Evolutionary conservation across 2,329 filamentous ascomycete genomes (phyloP).

Genomic region (Colletotrichum trifolii): DNA sequence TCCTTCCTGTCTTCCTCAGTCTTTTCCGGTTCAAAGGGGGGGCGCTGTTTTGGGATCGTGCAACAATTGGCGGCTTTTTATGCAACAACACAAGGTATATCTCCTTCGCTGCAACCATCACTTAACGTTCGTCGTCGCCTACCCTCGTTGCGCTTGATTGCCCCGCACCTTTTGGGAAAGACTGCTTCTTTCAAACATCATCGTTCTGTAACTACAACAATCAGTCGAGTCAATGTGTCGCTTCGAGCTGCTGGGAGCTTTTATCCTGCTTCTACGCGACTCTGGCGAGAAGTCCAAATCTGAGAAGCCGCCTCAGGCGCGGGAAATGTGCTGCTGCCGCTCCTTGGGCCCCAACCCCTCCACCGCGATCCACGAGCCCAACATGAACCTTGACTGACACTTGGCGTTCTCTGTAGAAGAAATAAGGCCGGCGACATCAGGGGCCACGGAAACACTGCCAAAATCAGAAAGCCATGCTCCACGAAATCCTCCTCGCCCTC

Average conservation of each 20-base stretch:
- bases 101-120: constrained; percentile 8
- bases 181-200: constrained; percentile 1
- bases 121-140: constrained; percentile 1
- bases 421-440: constrained; percentile 4
- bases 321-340: constrained; percentile 20
- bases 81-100: constrained; percentile 21
- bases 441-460: constrained; percentile 14
- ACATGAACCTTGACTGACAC: constrained; percentile 11
- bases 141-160: background rate
- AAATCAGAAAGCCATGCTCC: constrained; percentile 75
- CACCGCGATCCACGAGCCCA: background rate
- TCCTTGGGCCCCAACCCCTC: constrained; percentile 34
- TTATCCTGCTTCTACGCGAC: constrained; percentile 60
- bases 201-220: background rate
- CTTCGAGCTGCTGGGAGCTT: constrained; percentile 62
- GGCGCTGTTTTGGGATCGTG: constrained; percentile 6
- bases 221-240: constrained; percentile 58
- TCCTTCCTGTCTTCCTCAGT: constrained; percentile 9
- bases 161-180: constrained; percentile 9
- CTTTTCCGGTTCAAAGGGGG: background rate
- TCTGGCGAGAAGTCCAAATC: constrained; percentile 53
- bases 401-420: background rate
- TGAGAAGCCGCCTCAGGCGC: constrained; percentile 41
- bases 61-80: constrained; percentile 4
- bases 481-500: constrained; percentile 97